Conservation (phyloP, 1,284 basidiomycete genomes). For the Puccinia triticina region DNA sequence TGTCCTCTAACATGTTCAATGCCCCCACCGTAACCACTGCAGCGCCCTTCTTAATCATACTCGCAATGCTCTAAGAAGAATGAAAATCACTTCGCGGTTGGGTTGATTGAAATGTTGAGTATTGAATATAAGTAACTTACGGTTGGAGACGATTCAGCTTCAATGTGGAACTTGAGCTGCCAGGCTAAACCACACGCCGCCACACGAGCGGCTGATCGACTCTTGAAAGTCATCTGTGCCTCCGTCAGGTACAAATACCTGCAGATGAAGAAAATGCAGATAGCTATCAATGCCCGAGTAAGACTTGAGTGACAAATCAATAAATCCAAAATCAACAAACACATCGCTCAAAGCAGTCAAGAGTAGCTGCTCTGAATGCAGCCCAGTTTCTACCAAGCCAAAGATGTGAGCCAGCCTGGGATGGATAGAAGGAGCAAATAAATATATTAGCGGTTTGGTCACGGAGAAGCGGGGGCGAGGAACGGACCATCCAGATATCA, state of each 20-base stretch:
- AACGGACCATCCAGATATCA: slow-evolving; percentile 42
- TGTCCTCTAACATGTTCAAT: slow-evolving; percentile 41
- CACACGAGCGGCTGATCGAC: slow-evolving; percentile 41
- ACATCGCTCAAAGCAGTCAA: slow-evolving; percentile 46
- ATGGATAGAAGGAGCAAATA: not conserved
- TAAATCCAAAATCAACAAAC: slow-evolving; percentile 8
- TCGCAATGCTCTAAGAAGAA: slow-evolving; percentile 2
- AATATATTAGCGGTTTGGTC: not conserved
- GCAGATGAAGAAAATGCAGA: not conserved
- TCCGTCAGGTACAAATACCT: slow-evolving; percentile 46
- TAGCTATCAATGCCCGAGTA: not conserved
- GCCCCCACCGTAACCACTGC: slow-evolving; percentile 44
- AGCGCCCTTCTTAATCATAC: slow-evolving; percentile 31
- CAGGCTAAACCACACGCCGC: slow-evolving; percentile 44
- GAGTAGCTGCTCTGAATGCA: slow-evolving; percentile 47
- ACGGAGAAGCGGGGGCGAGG: not conserved
- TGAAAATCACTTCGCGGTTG: not conserved
- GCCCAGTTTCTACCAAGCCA: slow-evolving; percentile 44
- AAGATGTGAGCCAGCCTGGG: slow-evolving; percentile 44
- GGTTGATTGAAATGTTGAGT: not conserved
- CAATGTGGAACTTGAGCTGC: slow-evolving; percentile 46
- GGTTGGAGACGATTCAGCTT: slow-evolving; percentile 19
- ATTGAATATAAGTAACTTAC: not conserved
- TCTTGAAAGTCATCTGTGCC: slow-evolving; percentile 36
- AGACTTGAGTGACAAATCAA: not conserved